Percentiles rank a stretch among this genome's conserved stretches.
Conservation (phyloP, 495 filamentous ascomycete species). For the Aspergillus olivimuriae region DNA sequence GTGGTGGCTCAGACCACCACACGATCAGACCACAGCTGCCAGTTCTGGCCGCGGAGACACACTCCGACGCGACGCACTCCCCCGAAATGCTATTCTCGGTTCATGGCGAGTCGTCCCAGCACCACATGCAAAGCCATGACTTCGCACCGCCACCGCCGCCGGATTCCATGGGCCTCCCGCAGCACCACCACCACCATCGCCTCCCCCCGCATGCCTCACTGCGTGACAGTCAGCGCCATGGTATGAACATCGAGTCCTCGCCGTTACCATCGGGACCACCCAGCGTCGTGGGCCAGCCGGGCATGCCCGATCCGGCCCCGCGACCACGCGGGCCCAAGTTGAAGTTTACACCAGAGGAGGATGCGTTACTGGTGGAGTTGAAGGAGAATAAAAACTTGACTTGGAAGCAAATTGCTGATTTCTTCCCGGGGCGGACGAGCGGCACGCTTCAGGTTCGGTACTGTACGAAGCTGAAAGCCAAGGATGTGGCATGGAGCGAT, state of each 20-base stretch:
- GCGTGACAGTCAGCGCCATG: slow-evolving; percentile 18
- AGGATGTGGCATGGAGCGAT: slow-evolving; percentile 86
- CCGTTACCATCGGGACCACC: slow-evolving; percentile 39
- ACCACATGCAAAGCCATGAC: slow-evolving; percentile 24
- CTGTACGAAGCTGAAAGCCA: slow-evolving; percentile 88
- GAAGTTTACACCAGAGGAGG: slow-evolving; percentile 87
- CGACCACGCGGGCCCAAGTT: slow-evolving; percentile 76
- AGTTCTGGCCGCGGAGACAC: slow-evolving; percentile 23
- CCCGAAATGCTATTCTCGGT: slow-evolving; percentile 28
- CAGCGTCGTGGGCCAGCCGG: slow-evolving; percentile 71
- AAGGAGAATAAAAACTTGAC: slow-evolving; percentile 90
- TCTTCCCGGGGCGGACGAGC: slow-evolving; percentile 82
- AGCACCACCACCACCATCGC: slow-evolving; percentile 66
- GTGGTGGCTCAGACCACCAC: slow-evolving; percentile 20
- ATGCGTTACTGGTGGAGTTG: slow-evolving; percentile 73
- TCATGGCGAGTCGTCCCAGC: slow-evolving; percentile 21
- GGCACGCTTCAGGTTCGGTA: slow-evolving; percentile 90
- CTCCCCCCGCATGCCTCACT: slow-evolving; percentile 59
- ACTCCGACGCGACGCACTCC: slow-evolving; percentile 19
- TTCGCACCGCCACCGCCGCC: slow-evolving; percentile 24
- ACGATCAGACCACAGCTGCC: slow-evolving; percentile 22
- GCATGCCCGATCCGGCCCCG: slow-evolving; percentile 74
- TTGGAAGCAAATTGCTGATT: slow-evolving; percentile 94
- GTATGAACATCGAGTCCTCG: slow-evolving; percentile 21
- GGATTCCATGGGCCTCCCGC: slow-evolving; percentile 23